Base-by-base conservation (phyloP, 140 eudicot species). In the Flaveria floridana region DNA sequence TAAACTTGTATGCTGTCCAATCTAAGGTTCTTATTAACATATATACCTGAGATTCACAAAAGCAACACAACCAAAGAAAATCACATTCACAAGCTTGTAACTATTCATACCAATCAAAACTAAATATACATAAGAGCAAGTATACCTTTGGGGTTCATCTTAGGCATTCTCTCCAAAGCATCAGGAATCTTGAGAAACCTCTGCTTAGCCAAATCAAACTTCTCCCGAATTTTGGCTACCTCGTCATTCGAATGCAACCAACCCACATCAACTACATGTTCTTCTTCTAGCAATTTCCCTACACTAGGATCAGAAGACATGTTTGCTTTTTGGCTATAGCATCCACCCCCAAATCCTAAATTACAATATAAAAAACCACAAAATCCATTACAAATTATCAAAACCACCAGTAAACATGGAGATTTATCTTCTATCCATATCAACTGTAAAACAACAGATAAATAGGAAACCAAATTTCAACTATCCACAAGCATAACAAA, bases 1-100 rank as follows among this genome's bases (percentile, higher is more conserved):
- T 89, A 94, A 39, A 94, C 99, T 85, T 94, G 87, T 80, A 94
- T 85, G 76, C 84, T 87, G 77, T 94, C 97, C 92, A 94, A 71
- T 70, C 97, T 88, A 86, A 94, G 72, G 76, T 94, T 94, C 88
- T 94, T 88, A 73, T 94, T 94, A 18, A 90, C 92, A 76, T 94
- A 88, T 71, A 94, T 88, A 80, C 99, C 99, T 94, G 71, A 48
- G n/a, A 73, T 61, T 73, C 59, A 56, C 28, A 56, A 2, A 56
- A 56, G 12, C 2, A 19, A 19, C 41, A 56, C 63, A 56, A 18
- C 26, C 62, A 55, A 1, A 4, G 12, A 6, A 58, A 20, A 58
- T 58, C 65, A 58, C 34, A 58, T 19, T 58, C 65, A 58, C 34
- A 58, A 21, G 62, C n/a, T 15, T 5, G 64, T 57, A 34, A 46